Percentiles rank a stretch among this genome's conserved stretches.
Conservation (phyloP, 805 yeast genomes). For the Zygoascus biomembranicola region DNA sequence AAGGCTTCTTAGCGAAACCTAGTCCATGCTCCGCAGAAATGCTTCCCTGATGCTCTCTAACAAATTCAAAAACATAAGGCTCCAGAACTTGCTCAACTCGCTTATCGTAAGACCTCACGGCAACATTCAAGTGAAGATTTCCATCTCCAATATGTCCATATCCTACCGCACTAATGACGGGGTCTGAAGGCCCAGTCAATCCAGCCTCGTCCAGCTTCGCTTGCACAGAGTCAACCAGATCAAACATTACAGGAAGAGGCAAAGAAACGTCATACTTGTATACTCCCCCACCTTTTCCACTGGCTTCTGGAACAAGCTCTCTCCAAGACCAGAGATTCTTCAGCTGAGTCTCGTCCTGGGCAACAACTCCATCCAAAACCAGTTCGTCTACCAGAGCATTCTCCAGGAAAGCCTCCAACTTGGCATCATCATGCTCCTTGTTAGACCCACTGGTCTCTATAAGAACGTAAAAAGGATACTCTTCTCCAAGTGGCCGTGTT, state of each 20-base stretch:
- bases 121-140: conserved; percentile 86
- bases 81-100: conserved; percentile 75
- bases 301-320: conserved; percentile 86
- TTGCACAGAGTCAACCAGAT: conserved; percentile 71
- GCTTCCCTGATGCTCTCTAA: conserved; percentile 57
- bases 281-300: conserved; percentile 82
- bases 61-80: conserved; percentile 94
- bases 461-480: conserved; percentile 81
- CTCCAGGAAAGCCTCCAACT: conserved; percentile 78
- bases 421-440: conserved; percentile 86
- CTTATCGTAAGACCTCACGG: conserved; percentile 75
- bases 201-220: conserved; percentile 47
- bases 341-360: conserved; percentile 88
- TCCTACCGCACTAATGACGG: conserved; percentile 86
- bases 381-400: conserved; percentile 73
- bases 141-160: conserved; percentile 99
- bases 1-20: conserved; percentile 93
- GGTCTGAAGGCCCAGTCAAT: conserved; percentile 54
- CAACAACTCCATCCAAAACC: conserved; percentile 90
- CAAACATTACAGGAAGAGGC: conserved; percentile 74
- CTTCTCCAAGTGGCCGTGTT: conserved; percentile 72
- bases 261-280: conserved; percentile 95
- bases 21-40: conserved; percentile 96
- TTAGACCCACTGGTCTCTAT: conserved; percentile 96
- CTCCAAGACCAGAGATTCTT: conserved; percentile 90